phyloP scores from a whole-genome alignment of 345 rosid genomes.

The Eucalyptus cloeziana region DNA sequence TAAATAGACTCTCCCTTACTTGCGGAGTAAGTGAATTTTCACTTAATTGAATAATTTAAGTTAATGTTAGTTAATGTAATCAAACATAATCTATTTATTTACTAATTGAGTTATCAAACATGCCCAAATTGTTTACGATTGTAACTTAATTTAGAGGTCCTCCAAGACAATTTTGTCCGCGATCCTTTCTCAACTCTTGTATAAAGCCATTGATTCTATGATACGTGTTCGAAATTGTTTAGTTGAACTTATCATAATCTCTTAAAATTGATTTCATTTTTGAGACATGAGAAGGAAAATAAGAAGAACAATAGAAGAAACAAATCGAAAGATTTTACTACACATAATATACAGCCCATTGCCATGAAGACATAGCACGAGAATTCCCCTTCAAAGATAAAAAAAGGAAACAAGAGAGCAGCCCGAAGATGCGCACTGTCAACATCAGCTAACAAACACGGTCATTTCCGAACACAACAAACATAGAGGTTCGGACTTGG shows the following conservation, averaged over 20 bases:
- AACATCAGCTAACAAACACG: background rate
- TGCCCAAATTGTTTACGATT: background rate
- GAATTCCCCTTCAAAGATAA: background rate
- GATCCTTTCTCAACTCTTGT: background rate
- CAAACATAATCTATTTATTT: background rate
- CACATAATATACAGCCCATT: background rate
- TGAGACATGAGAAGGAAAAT: background rate
- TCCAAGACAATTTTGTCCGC: background rate
- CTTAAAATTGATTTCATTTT: background rate
- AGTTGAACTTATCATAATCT: background rate
- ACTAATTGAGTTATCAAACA: background rate
- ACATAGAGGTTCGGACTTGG: conserved; percentile 13
- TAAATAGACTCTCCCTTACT: background rate
- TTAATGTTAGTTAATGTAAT: background rate
- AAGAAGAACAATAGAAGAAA: background rate
- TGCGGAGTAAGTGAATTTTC: background rate
- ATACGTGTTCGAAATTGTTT: background rate
- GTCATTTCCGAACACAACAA: conserved; percentile 9
- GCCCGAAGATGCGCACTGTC: background rate
- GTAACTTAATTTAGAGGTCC: background rate
- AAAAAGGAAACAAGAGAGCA: background rate
- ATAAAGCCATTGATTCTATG: background rate
- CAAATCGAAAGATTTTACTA: background rate
- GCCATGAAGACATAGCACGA: background rate
- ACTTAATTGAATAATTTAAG: background rate